Evolutionary conservation across 2,329 filamentous ascomycete species (phyloP).

Genomic region (Xylaria arbuscula): DNA sequence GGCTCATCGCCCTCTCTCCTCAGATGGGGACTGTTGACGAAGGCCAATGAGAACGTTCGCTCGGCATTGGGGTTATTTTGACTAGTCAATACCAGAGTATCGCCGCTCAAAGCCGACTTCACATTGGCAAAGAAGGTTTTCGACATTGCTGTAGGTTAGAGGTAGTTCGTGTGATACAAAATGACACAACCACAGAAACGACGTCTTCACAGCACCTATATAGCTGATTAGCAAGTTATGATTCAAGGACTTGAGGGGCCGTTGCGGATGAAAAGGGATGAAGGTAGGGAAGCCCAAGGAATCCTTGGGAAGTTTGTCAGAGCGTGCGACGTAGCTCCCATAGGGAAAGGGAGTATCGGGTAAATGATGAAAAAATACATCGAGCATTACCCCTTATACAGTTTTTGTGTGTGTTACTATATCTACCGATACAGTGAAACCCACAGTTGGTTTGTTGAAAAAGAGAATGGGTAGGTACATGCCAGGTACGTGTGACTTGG

Average conservation of each 20-base stretch:
- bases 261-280: neutral
- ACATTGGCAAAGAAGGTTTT: slow-evolving; percentile 76
- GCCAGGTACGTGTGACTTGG: neutral
- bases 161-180: slow-evolving; percentile 47
- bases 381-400: neutral
- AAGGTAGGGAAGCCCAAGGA: neutral
- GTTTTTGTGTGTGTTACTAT: too few species aligned
- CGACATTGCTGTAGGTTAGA: slow-evolving; percentile 49
- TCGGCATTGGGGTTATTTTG: slow-evolving; percentile 84
- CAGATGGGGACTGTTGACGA: slow-evolving; percentile 87
- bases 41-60: slow-evolving; percentile 89
- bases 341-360: neutral
- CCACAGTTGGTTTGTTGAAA: neutral
- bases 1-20: slow-evolving; percentile 91
- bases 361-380: neutral
- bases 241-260: neutral
- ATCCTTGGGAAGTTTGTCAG: neutral
- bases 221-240: slow-evolving; percentile 33
- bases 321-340: neutral
- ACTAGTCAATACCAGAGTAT: slow-evolving; percentile 87
- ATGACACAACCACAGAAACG: slow-evolving; percentile 37
- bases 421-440: too few species aligned
- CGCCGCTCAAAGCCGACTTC: slow-evolving; percentile 94
- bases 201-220: slow-evolving; percentile 39
- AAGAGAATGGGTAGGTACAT: neutral